Conservation (phyloP, 805 yeast species). For the Torulaspora indica region DNA sequence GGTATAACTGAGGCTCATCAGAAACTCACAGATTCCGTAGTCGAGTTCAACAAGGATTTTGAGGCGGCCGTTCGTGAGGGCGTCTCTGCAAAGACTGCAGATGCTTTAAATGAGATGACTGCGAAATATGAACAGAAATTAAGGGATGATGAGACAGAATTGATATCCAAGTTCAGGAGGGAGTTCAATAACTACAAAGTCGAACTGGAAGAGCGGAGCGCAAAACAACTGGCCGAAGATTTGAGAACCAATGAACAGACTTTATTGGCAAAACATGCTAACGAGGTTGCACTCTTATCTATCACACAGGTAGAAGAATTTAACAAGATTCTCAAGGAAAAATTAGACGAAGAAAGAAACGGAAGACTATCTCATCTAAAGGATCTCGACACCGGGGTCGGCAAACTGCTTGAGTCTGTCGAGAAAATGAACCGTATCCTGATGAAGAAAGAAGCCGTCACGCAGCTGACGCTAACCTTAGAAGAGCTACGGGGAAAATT, state of each 20-base stretch:
- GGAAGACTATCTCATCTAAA: conserved; percentile 70
- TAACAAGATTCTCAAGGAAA: conserved; percentile 50
- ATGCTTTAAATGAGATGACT: conserved; percentile 22
- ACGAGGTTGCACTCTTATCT: conserved; percentile 62
- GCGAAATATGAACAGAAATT: conserved; percentile 23
- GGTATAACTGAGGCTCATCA: conserved; percentile 17
- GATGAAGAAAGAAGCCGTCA: conserved; percentile 37
- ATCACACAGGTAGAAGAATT: conserved; percentile 65
- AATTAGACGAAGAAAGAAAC: conserved; percentile 68
- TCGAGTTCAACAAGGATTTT: conserved; percentile 16
- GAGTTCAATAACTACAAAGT: conserved; percentile 61
- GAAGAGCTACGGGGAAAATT: conserved; percentile 25
- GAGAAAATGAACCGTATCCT: conserved; percentile 40
- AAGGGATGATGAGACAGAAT: conserved; percentile 46
- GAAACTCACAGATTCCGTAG: conserved; percentile 14
- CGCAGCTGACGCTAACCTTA: conserved; percentile 26
- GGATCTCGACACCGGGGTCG: conserved; percentile 51
- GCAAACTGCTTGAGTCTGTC: conserved; percentile 41
- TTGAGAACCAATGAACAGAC: conserved; percentile 62
- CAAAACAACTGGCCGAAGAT: conserved; percentile 55
- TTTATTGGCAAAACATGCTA: conserved; percentile 65
- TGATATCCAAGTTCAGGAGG: conserved; percentile 53
- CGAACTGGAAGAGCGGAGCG: conserved; percentile 55
- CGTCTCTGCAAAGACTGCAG: conserved; percentile 17
- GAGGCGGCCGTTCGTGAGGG: conserved; percentile 14